Evolutionary conservation across 129 eudicot genomes (phyloP).

Genomic region (Gnaphalium uliginosum): DNA sequence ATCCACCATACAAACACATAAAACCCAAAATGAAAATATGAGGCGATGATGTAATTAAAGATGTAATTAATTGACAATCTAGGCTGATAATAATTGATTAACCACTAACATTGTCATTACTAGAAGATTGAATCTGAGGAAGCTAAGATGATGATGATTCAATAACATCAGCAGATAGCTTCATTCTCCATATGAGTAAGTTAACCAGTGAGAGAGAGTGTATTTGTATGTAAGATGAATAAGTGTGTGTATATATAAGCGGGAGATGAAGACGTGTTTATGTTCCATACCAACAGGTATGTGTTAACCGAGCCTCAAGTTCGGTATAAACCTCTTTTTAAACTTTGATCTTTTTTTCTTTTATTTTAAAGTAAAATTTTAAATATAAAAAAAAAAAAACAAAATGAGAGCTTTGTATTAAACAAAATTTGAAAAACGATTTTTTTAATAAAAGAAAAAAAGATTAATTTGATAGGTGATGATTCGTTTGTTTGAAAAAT

Average conservation of each 20-base stretch:
- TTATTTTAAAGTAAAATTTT: too few relatives aligned
- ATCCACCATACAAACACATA: neutral
- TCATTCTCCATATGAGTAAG: constrained; percentile 29
- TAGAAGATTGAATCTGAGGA: neutral
- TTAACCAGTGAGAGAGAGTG: constrained; percentile 15
- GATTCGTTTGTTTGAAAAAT: too few relatives aligned
- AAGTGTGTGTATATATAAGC: neutral
- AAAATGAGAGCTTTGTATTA: too few relatives aligned
- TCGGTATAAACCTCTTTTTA: constrained; percentile 3
- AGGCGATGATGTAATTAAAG: neutral
- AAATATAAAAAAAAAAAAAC: too few relatives aligned
- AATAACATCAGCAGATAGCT: constrained; percentile 10
- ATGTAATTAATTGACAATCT: too few relatives aligned
- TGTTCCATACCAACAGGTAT: constrained; percentile 3
- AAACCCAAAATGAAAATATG: neutral
- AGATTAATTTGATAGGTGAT: too few relatives aligned
- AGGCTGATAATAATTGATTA: neutral
- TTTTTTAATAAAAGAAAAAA: too few relatives aligned
- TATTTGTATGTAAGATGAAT: neutral
- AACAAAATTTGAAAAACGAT: too few relatives aligned
- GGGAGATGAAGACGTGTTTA: constrained; percentile 30
- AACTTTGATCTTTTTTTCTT: too few relatives aligned
- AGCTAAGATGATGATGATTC: neutral
- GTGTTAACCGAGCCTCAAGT: constrained; percentile 29
- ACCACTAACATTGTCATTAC: constrained; percentile 31